Evolutionary conservation across 352 stramenopile genomes (phyloP).

Genomic region (Hyaloperonospora brassicae): DNA sequence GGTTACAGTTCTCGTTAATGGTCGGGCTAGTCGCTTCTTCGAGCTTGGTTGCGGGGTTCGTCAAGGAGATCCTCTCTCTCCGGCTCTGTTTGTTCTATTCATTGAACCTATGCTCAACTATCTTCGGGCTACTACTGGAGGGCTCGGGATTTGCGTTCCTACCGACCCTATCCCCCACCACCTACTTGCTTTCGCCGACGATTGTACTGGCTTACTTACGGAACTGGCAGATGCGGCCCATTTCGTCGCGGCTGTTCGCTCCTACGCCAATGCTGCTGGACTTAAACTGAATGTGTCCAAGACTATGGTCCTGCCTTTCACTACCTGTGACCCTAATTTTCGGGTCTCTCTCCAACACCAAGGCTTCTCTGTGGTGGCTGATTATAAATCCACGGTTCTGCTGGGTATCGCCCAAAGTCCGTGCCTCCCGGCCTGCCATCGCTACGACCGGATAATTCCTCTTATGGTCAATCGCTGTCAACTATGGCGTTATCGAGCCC

Average conservation of each 20-base stretch:
- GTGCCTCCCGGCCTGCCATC: not conserved
- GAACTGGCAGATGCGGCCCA: slow-evolving; percentile 2
- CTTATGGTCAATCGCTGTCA: not conserved
- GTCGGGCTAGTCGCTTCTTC: slow-evolving; percentile 6
- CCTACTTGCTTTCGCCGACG: slow-evolving; percentile 13
- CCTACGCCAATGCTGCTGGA: not conserved
- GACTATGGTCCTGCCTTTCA: slow-evolving; percentile 9
- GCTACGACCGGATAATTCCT: not conserved
- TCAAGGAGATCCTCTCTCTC: slow-evolving; percentile 18
- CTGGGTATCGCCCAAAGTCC: not conserved
- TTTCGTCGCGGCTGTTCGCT: not conserved
- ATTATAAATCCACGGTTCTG: not conserved
- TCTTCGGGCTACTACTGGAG: not conserved
- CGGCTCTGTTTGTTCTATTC: slow-evolving; percentile 17
- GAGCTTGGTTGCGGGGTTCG: slow-evolving; percentile 12
- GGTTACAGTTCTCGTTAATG: slow-evolving; percentile 13
- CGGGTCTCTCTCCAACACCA: not conserved
- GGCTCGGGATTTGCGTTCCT: not conserved
- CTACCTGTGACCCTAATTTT: not conserved
- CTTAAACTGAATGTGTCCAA: slow-evolving; percentile 12
- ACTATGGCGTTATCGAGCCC: not conserved
- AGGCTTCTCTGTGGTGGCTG: not conserved
- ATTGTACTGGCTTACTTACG: slow-evolving; percentile 10
- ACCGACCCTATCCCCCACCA: not conserved
- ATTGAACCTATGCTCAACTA: slow-evolving; percentile 17